Base-by-base conservation (phyloP, 768 basidiomycete species). In the Candolleomyces efflorescens region DNA sequence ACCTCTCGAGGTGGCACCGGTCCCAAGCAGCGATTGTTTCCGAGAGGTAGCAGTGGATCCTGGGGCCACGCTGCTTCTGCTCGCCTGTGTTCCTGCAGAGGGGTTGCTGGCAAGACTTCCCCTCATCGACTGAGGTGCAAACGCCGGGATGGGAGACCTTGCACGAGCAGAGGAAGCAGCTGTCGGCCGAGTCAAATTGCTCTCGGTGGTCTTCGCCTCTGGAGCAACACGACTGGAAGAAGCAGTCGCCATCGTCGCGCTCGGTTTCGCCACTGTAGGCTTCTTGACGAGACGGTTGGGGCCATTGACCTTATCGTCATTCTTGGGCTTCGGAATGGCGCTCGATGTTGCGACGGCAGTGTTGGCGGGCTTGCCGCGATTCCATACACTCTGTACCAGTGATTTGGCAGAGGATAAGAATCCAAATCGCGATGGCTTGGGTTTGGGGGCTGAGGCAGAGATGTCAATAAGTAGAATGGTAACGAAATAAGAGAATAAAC, bases 351-450 rank as follows among this genome's bases (percentile, higher is more conserved):
- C 58, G 20, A 65, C 60, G 9, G 68, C 52, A 15, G 68, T 44
- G n/a, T 67, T 60, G 9, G 71, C 56, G 10, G 68, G 43, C 63
- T 77, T 79, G 7, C 75, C 82, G 62, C 86, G 76, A 63, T 83
- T 84, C 88, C 88, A 91, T 0, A 92, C 87, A 61, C 80, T 88
- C 63, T 79, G 76, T 3, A 91, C 89, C 3, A 91, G 72, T 0
- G 82, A 81, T 67, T 89, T 91, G 7, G 90, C 85, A 17, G 79
- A 84, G 20, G 85, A 78, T 5, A 92, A 69, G 73, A 92, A 89
- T 1, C 87, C 90, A 58, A 89, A 84, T 38, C 83, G 81, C 3
- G 83, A 75, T 1, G 82, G 72, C 62, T 82, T 82, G 4, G 70
- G 67, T 64, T 75, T 78, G 76, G 18, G 65, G 75, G 76, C 48